Percentiles rank a stretch among this genome's conserved stretches.
These are phyloP conservation scores for Sarocladiaceae sp. DNA, from an alignment of 2,329 filamentous ascomycete genomes.

Conservation along the genomic window DNA sequence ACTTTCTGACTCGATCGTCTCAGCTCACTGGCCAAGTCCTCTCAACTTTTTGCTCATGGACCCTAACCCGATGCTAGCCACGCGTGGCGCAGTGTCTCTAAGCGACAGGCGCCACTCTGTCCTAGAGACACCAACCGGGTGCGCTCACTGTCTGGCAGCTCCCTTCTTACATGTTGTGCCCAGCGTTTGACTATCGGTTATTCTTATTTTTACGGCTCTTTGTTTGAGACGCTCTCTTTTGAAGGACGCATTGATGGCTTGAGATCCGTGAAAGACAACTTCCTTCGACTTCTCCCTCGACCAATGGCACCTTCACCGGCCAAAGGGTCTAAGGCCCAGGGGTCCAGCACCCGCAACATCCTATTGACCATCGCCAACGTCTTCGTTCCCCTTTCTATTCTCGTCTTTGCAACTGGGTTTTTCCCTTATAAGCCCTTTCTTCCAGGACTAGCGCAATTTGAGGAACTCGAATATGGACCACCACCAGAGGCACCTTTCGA, in stretches of 20 bases:
- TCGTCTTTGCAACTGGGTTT: conserved; percentile 84
- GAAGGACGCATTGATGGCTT: too few species aligned
- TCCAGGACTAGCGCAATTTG: conserved; percentile 72
- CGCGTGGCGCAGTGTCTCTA: conserved; percentile 6
- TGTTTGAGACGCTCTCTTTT: too few species aligned
- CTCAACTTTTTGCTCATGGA: background rate
- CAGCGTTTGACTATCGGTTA: background rate
- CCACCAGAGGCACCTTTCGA: conserved; percentile 72
- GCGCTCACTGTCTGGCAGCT: background rate
- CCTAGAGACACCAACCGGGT: conserved; percentile 2
- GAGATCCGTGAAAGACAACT: too few species aligned
- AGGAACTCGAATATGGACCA: conserved; percentile 47
- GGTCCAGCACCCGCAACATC: conserved; percentile 19
- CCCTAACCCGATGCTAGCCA: conserved; percentile 6
- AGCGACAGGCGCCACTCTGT: conserved; percentile 3
- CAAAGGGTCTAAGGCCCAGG: background rate
- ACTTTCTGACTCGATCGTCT: too few species aligned
- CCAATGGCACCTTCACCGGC: conserved; percentile 4
- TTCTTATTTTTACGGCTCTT: too few species aligned
- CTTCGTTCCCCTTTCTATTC: conserved; percentile 68
- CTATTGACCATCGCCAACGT: conserved; percentile 67
- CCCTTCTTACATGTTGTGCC: background rate
- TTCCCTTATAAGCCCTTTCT: conserved; percentile 97
- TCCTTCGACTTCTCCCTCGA: background rate
- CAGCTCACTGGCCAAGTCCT: too few species aligned